Percentiles rank a stretch among this genome's conserved stretches.
These are phyloP conservation scores for Trypanosoma avium DNA, from an alignment of 208 protist species.

Conservation along the genomic window DNA sequence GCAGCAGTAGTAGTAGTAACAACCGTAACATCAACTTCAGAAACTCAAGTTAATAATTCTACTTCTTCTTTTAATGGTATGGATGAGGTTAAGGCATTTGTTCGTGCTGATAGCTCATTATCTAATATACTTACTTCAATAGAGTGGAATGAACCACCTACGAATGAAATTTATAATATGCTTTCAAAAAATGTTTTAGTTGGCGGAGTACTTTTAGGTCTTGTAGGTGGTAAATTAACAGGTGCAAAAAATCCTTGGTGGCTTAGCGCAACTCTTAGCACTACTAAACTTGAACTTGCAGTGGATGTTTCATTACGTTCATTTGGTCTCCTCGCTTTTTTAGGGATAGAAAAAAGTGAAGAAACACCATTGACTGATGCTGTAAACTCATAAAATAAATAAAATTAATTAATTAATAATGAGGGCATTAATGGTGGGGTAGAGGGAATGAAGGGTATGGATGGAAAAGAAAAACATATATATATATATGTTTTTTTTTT, in stretches of 20 bases:
- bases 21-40: not conserved
- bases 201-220: conserved; percentile 63
- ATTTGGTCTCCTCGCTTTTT: conserved; percentile 78
- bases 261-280: conserved; percentile 81
- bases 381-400: too few relatives aligned
- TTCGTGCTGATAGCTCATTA: conserved; percentile 36
- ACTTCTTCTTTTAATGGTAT: not conserved
- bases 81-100: conserved; percentile 26
- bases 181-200: conserved; percentile 46
- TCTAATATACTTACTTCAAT: conserved; percentile 28
- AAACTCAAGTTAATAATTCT: not conserved
- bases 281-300: conserved; percentile 80
- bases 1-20: conserved; percentile 22
- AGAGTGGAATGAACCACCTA: conserved; percentile 14
- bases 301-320: conserved; percentile 77
- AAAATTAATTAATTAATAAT: not conserved
- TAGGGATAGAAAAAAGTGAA: conserved; percentile 35
- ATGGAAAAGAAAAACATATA: too few relatives aligned
- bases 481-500: not conserved
- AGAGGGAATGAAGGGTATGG: too few relatives aligned
- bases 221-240: conserved; percentile 28
- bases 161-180: conserved; percentile 29
- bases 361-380: too few relatives aligned
- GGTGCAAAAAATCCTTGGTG: conserved; percentile 46
- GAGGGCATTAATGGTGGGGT: too few relatives aligned